phyloP scores from a whole-genome alignment of 2,329 filamentous ascomycete species.

The Fusarium nelsonii region DNA sequence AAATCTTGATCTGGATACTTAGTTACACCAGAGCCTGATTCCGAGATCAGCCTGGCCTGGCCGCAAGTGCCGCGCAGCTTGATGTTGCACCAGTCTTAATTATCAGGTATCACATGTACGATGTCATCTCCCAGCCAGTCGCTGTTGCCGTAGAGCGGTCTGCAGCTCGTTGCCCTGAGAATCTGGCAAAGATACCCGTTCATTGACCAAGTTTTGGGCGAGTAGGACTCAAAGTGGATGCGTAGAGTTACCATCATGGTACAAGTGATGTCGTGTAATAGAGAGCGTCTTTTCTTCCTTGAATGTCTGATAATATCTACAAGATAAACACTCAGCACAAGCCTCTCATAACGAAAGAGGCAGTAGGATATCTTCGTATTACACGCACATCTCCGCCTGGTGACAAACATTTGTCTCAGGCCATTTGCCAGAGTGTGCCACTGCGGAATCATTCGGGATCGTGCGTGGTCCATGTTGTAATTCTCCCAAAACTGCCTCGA shows the following conservation, averaged over 20 bases:
- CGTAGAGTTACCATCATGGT: neutral
- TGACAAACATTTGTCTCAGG: conserved; percentile 45
- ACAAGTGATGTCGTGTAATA: neutral
- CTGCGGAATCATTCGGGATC: conserved; percentile 30
- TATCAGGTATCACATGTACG: conserved; percentile 24
- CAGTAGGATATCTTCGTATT: conserved; percentile 17
- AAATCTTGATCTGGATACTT: conserved; percentile 1
- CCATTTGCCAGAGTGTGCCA: conserved; percentile 33
- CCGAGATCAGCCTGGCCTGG: conserved; percentile 16
- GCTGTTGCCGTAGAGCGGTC: conserved; percentile 12
- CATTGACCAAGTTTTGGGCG: neutral
- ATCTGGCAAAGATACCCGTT: neutral
- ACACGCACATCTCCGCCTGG: conserved; percentile 33
- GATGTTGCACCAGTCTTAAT: conserved; percentile 18
- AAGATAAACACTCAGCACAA: neutral
- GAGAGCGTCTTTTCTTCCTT: neutral
- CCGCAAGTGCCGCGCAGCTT: conserved; percentile 27
- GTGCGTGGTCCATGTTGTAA: conserved; percentile 35
- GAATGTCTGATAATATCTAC: neutral
- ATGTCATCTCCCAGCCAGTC: conserved; percentile 20
- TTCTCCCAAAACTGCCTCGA: conserved; percentile 36
- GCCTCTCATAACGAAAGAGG: conserved; percentile 5
- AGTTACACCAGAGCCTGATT: conserved; percentile 17
- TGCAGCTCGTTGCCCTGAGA: neutral
- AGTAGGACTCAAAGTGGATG: neutral